Base-by-base conservation (phyloP, 306 rosid species). In the Sphenostylis stenocarpa region DNA sequence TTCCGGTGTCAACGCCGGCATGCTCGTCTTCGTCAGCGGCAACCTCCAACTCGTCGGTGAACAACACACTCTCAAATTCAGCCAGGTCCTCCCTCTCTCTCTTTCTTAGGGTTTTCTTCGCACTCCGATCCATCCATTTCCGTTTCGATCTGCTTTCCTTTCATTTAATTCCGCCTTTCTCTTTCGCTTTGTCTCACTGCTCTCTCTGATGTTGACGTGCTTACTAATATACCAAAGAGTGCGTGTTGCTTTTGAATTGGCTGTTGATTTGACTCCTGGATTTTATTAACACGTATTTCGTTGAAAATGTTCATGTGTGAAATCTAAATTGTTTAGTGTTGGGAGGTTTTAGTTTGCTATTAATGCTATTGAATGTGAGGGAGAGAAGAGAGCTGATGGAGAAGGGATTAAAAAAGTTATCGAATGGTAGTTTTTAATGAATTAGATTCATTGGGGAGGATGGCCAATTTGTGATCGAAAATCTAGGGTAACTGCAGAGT, bases 11-110 rank as follows among this genome's bases (percentile, higher is more conserved):
- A 88, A 75, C 48, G 89, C 89, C 23, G 97, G 99, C 45, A 88
- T 92, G 97, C 91, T 92, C 26, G 99, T 92, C 81, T 92, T 95
- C 72, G 99, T 95, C 88, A 90, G 97, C 80, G 99, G 99, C 19
- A 92, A 82, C 56, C 97, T 95, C 76, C 93, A 92, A 69, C 97
- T 95, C 82, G 88, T 88, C 72, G 99, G 99, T 12, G 99, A 95
- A 41, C 96, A 92, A 31, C 97, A 92, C 83, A 82, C 96, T 13
- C 99, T 95, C 76, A 92, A 90, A 84, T 95, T 95, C 87, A 95
- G 99, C 77, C 99, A 95, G 99, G 99, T 95, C 3, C 38, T 0
- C 14, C 13, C 13, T 24, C 51, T 28, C 7, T 39, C 4, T 58
- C 52, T 3, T 0, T 23, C 15, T 16, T 11, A 39, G 72, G 56